These are phyloP conservation scores for Phytopythium helicoides DNA, from an alignment of 352 stramenopile species.

Conservation along the genomic window DNA sequence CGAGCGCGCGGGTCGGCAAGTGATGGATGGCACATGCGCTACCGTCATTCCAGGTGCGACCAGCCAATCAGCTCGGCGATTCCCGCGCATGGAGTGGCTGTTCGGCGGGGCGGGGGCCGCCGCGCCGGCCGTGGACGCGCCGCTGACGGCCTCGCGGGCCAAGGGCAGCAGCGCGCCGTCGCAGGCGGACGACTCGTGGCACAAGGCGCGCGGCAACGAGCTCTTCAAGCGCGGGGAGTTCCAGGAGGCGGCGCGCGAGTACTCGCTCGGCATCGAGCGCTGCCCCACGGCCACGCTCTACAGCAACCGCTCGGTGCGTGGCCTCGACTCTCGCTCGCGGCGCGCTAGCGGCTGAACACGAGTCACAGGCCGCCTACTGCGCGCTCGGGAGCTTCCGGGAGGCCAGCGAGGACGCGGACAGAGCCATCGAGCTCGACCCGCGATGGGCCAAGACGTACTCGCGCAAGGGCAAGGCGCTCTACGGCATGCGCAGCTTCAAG, in stretches of 20 bases:
- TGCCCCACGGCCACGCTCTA: constrained; percentile 62
- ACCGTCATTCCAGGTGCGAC: not conserved
- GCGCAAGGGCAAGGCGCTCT: constrained; percentile 77
- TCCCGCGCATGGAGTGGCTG: constrained; percentile 52
- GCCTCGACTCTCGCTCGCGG: constrained; percentile 12
- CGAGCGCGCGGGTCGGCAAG: too few relatives aligned
- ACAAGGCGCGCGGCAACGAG: constrained; percentile 70
- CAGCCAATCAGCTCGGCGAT: not conserved
- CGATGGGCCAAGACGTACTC: constrained; percentile 76
- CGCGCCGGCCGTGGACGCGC: constrained; percentile 22
- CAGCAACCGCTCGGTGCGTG: constrained; percentile 61
- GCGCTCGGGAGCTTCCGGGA: constrained; percentile 48
- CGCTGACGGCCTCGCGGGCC: constrained; percentile 50
- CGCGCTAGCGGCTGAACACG: too few relatives aligned
- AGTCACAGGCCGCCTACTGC: constrained; percentile 54
- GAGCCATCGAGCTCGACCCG: constrained; percentile 58
- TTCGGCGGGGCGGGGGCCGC: constrained; percentile 25
- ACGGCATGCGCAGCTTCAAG: constrained; percentile 59
- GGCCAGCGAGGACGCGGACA: constrained; percentile 54
- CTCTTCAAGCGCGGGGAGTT: constrained; percentile 62
- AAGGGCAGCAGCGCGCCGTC: constrained; percentile 67
- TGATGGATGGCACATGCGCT: not conserved
- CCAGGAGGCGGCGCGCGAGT: constrained; percentile 50
- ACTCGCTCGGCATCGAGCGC: constrained; percentile 53
- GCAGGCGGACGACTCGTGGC: constrained; percentile 54